Base-by-base conservation (phyloP, 192 early-diverging fungal genomes). In the Umbelopsis vinacea region DNA sequence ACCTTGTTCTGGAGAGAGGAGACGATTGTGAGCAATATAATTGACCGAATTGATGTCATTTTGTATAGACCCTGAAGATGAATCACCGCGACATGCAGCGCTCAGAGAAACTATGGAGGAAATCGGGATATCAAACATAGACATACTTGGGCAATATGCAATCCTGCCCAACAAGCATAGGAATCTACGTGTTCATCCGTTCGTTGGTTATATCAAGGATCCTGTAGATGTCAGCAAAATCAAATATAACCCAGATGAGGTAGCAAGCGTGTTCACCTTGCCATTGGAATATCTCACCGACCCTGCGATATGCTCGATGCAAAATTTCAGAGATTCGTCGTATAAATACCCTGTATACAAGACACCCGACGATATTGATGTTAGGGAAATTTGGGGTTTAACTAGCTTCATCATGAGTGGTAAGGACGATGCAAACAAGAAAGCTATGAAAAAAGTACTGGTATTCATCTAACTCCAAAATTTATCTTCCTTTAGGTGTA, bases 21-120 rank as follows among this genome's bases (percentile, higher is more conserved):
- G 29, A 29, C 1, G 29, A 29, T 29, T 29, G 29, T 29, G 29
- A 29, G 3, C 3, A 29, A 29, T 3, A 29, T 29, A 3, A 3
- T 29, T 29, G 29, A 29, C 29, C 29, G n/a, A 29, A 29, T 29
- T 29, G 29, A 35, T 66, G 14, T 26, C 68, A 23, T 29, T 29
- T 67, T 21, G 17, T 14, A 45, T 23, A 75, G 94, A 95, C 53
- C 67, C 73, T 0, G 63, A 66, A 19, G 95, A 95, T 73, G 24
- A 57, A 1, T 82, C 88, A 5, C 67, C 86, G 11, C 76, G 85
- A 40, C 81, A 74, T 23, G 90, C 96, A 6, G 92, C 93, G 23
- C 71, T 97, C 29, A 84, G 96, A 15, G 96, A 96, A 75, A 92
- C 92, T 6, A 45, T 74, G 26, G 94, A 97, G 71, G 96, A 97